A percentile compares a stretch with the other conserved stretches of the same genome.
Conservation (phyloP, 2,329 filamentous ascomycete genomes). For the Apiospora rasikravindrae region DNA sequence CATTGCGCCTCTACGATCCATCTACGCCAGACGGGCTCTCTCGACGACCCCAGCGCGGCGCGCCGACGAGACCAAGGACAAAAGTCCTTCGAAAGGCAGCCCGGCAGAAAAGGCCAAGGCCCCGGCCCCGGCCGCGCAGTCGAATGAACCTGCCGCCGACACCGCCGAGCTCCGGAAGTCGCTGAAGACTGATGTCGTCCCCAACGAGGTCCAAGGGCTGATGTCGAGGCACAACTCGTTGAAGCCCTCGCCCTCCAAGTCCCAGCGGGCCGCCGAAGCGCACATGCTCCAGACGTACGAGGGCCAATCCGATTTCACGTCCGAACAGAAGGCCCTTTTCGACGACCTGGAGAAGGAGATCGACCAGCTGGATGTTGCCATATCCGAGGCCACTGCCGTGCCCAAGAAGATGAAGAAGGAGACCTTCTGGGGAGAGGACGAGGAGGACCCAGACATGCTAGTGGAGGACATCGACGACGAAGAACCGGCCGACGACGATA, state of each 20-base stretch:
- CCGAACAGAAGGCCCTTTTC: constrained; percentile 34
- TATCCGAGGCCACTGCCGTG: constrained; percentile 36
- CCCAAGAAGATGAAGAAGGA: constrained; percentile 13
- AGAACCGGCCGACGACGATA: constrained; percentile 80
- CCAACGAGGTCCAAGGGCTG: neutral
- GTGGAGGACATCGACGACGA: constrained; percentile 42
- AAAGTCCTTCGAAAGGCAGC: neutral
- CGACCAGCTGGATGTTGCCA: constrained; percentile 38
- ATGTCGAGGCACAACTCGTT: neutral
- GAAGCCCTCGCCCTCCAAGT: neutral
- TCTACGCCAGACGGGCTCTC: constrained; percentile 34
- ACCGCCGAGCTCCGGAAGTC: neutral
- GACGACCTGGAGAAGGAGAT: constrained; percentile 37
- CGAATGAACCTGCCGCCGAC: neutral
- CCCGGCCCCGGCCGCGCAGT: neutral
- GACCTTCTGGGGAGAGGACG: constrained; percentile 37
- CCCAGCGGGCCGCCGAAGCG: neutral
- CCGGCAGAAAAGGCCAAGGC: neutral
- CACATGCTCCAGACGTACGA: constrained; percentile 1
- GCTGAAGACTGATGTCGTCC: neutral
- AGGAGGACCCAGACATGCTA: constrained; percentile 35
- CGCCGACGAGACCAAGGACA: constrained; percentile 24
- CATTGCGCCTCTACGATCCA: constrained; percentile 28
- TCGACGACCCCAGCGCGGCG: constrained; percentile 34
- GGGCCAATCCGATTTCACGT: neutral